Conservation (phyloP, 257 asterid species). For the Ehretia macrophylla region DNA sequence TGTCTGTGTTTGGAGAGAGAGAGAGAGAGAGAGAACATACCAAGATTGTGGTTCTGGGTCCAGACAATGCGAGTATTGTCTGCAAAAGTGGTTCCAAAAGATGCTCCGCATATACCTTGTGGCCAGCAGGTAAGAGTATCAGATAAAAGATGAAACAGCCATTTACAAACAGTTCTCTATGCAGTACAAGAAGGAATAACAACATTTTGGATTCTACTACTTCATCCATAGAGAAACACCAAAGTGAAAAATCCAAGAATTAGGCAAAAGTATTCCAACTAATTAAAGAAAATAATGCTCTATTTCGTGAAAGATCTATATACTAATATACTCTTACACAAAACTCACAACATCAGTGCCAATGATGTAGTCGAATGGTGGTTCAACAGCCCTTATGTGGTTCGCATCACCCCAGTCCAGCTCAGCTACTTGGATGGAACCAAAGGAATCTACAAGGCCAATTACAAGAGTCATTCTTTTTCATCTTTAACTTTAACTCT, state of each 20-base stretch:
- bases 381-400: slow-evolving; percentile 77
- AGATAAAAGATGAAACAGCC: slow-evolving; percentile 13
- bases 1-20: not conserved
- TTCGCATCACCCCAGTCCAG: slow-evolving; percentile 83
- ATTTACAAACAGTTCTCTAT: not conserved
- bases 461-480: too few relatives aligned
- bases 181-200: not conserved
- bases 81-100: slow-evolving; percentile 89
- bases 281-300: too few relatives aligned
- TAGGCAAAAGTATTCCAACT: too few relatives aligned
- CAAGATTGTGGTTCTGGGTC: slow-evolving; percentile 82
- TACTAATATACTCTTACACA: too few relatives aligned
- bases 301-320: too few relatives aligned
- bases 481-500: too few relatives aligned
- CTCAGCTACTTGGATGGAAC: slow-evolving; percentile 77
- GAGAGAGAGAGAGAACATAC: slow-evolving; percentile 25
- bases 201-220: not conserved
- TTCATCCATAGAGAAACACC: not conserved
- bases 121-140: not conserved
- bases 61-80: slow-evolving; percentile 76
- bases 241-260: too few relatives aligned
- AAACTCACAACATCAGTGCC: slow-evolving; percentile 95
- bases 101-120: slow-evolving; percentile 93
- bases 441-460: slow-evolving; percentile 63
- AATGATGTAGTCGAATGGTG: slow-evolving; percentile 89